These are phyloP conservation scores for Coemansia biformis DNA, from an alignment of 192 early-diverging fungal species.

Conservation along the genomic window DNA sequence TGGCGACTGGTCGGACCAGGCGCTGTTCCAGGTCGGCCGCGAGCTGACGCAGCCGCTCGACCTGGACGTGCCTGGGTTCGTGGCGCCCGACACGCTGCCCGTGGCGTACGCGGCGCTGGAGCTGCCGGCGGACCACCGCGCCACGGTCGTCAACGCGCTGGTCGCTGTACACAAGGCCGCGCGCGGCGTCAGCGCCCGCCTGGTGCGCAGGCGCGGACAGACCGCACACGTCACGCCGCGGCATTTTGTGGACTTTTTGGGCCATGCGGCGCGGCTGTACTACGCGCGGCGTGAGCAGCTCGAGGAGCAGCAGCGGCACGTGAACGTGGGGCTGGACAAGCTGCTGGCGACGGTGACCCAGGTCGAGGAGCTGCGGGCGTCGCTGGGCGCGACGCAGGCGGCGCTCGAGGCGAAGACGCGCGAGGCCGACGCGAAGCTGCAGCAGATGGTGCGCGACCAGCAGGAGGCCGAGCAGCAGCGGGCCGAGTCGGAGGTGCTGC, in stretches of 20 bases:
- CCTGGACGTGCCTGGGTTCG: constrained; percentile 68
- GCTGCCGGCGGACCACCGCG: constrained; percentile 70
- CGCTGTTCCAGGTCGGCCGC: constrained; percentile 95
- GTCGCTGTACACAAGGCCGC: constrained; percentile 91
- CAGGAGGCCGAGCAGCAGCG: constrained; percentile 90
- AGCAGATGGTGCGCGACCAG: constrained; percentile 92
- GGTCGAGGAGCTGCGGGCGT: constrained; percentile 87
- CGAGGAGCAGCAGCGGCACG: constrained; percentile 97
- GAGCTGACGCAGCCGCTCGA: constrained; percentile 92
- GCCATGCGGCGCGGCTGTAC: constrained; percentile 84
- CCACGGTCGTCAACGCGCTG: constrained; percentile 84
- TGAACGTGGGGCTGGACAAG: constrained; percentile 96
- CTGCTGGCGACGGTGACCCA: constrained; percentile 90
- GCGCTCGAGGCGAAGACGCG: constrained; percentile 82
- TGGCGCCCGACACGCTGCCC: constrained; percentile 68
- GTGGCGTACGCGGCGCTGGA: constrained; percentile 66
- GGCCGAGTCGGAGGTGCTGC: constrained; percentile 71
- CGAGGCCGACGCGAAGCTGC: constrained; percentile 93
- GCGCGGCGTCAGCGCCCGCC: constrained; percentile 75
- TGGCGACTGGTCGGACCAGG: constrained; percentile 97
- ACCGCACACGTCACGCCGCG: constrained; percentile 90
- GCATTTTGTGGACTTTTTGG: constrained; percentile 97
- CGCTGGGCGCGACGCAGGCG: constrained; percentile 77
- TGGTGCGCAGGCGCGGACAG: constrained; percentile 76
- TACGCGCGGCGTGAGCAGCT: constrained; percentile 89